Base-by-base conservation (phyloP, 495 filamentous ascomycete species). In the Penicillium egyptiacum region DNA sequence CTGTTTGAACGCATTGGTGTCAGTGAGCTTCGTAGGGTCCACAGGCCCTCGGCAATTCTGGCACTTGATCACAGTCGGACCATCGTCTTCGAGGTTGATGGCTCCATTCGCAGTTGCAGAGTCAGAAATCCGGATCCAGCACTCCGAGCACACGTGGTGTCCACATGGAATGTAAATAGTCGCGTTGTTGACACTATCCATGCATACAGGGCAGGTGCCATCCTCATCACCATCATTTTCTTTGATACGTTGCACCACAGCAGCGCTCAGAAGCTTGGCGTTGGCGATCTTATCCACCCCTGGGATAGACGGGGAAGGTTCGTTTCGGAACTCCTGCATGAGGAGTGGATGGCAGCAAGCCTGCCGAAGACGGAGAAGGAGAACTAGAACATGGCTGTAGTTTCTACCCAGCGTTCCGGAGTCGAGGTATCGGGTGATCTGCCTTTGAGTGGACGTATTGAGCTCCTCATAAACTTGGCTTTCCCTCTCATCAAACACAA, bases 281-380 rank as follows among this genome's bases (percentile, higher is more conserved):
- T 94, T 79, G 9, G 78, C 79, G 12, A 84, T 50, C 73, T 92
- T 86, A 30, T 86, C 77, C 7, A 91, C 83, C 7, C 83, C 77
- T 1, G 85, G 81, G 2, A 79, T 74, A 10, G 79, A 64, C 55
- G 78, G 70, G 48, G 70, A 73, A n/a, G 77, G 41, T 53, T 84
- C 75, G 22, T 76, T 64, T 30, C 84, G 85, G 59, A 88, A 85
- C 55, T 93, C 91, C 11, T 77, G 79, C 50, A 95, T 92, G n/a
- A 98, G 76, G 67, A 95, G 89, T 1, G 92, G 92, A 70, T 98
- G 94, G 61, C 91, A 96, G 65, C 90, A 94, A 30, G 89, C 89
- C 71, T 98, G 94, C 46, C 76, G 70, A 31, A 98, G 82, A 14
- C 93, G 89, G 12, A 98, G 79, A 44, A 98, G 81, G 22, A 96